These are phyloP conservation scores for Skeletonema marinoi DNA, from an alignment of 108 stramenopile species.

Conservation along the genomic window DNA sequence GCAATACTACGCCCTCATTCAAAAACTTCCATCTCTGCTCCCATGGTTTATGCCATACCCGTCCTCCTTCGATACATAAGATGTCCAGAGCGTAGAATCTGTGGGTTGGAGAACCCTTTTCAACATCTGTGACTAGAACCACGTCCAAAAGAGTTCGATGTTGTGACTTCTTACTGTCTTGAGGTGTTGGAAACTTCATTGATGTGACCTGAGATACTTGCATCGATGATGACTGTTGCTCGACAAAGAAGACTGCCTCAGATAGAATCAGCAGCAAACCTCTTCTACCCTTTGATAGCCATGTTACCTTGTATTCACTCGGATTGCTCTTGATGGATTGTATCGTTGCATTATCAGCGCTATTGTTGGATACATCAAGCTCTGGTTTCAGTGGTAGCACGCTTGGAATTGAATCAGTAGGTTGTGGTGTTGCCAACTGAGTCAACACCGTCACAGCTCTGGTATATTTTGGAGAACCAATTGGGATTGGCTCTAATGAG, in stretches of 20 bases:
- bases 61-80: conserved; percentile 45
- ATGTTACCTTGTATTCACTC: conserved; percentile 42
- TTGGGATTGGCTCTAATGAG: conserved; percentile 35
- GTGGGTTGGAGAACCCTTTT: conserved; percentile 12
- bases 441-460: conserved; percentile 44
- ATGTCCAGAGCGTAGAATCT: conserved; percentile 46
- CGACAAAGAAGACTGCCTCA: conserved; percentile 53
- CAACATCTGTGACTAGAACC: conserved; percentile 39
- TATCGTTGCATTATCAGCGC: conserved; percentile 3
- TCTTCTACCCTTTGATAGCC: conserved; percentile 47
- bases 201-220: conserved; percentile 30
- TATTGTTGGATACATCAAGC: conserved; percentile 25
- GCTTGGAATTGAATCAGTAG: conserved; percentile 2
- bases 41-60: conserved; percentile 48
- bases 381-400: conserved; percentile 31
- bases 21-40: conserved; percentile 42
- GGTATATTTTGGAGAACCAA: conserved; percentile 29
- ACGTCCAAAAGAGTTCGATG: conserved; percentile 56
- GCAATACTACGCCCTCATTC: conserved; percentile 45
- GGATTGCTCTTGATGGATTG: conserved; percentile 29
- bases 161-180: conserved; percentile 33
- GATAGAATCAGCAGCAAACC: conserved; percentile 52
- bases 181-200: conserved; percentile 50
- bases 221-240: conserved; percentile 16
- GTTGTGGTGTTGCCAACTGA: conserved; percentile 23